Percentiles rank a stretch among this genome's conserved stretches.
phyloP scores from a whole-genome alignment of 2,329 filamentous ascomycete species.

The Alternaria sp. region DNA sequence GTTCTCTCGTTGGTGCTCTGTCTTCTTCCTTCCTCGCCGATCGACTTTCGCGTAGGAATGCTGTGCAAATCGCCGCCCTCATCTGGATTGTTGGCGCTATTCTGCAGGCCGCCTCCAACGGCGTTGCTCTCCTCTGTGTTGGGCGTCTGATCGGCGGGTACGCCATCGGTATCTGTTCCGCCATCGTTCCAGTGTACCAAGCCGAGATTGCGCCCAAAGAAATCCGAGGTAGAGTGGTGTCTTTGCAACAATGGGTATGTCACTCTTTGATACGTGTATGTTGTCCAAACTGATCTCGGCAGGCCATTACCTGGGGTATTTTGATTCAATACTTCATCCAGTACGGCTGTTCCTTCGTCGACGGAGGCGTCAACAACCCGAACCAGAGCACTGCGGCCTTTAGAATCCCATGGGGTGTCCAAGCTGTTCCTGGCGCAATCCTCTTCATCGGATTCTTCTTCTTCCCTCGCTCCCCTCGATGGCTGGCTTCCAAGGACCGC shows the following conservation, averaged over 20 bases:
- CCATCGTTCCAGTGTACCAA: slow-evolving; percentile 92
- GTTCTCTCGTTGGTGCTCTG: slow-evolving; percentile 56
- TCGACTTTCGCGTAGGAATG: slow-evolving; percentile 51
- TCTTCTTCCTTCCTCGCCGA: slow-evolving; percentile 56
- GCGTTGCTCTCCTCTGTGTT: slow-evolving; percentile 52
- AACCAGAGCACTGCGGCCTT: slow-evolving; percentile 54
- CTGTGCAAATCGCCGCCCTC: slow-evolving; percentile 53
- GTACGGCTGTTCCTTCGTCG: slow-evolving; percentile 65
- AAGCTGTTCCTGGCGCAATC: slow-evolving; percentile 50
- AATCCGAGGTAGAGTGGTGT: slow-evolving; percentile 64
- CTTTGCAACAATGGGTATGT: slow-evolving; percentile 55
- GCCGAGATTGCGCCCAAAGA: slow-evolving; percentile 72
- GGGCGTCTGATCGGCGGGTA: slow-evolving; percentile 80
- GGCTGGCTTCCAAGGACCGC: slow-evolving; percentile 71
- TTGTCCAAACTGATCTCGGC: too few relatives aligned
- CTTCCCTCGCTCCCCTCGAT: slow-evolving; percentile 64
- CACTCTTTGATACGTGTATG: not conserved
- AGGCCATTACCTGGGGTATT: slow-evolving; percentile 65
- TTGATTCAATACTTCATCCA: slow-evolving; percentile 71
- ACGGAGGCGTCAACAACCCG: slow-evolving; percentile 48
- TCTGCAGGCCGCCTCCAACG: slow-evolving; percentile 48
- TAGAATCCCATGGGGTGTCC: slow-evolving; percentile 53
- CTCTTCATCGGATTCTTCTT: slow-evolving; percentile 51
- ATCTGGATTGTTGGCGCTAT: slow-evolving; percentile 57
- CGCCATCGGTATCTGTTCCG: slow-evolving; percentile 86